Conservation (phyloP, 352 stramenopile genomes). For the Pythium dissimile region DNA sequence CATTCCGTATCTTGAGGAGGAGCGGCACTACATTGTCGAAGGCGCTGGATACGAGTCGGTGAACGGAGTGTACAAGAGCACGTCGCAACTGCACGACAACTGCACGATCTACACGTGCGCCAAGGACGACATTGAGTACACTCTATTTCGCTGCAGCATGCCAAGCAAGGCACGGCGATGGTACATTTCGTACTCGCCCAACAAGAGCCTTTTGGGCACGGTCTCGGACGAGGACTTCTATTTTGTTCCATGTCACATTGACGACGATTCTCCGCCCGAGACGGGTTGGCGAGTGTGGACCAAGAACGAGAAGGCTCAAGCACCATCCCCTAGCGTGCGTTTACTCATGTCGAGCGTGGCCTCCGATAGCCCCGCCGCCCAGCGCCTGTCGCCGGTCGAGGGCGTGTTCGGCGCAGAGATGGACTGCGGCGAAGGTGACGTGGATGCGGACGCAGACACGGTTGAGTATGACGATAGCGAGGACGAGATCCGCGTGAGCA, state of each 20-base stretch:
- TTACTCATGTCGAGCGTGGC: constrained; percentile 60
- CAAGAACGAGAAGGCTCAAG: constrained; percentile 79
- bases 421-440: constrained; percentile 25
- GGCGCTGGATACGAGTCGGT: constrained; percentile 87
- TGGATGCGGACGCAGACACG: constrained; percentile 76
- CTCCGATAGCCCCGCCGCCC: constrained; percentile 9
- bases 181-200: constrained; percentile 97
- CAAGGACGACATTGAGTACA: constrained; percentile 83
- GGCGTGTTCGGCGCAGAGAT: constrained; percentile 27
- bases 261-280: constrained; percentile 73
- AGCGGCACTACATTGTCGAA: constrained; percentile 86
- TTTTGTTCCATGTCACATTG: constrained; percentile 77
- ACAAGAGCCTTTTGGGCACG: constrained; percentile 82
- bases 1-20: constrained; percentile 68
- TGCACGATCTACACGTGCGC: constrained; percentile 66
- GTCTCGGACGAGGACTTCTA: constrained; percentile 88
- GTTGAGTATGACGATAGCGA: constrained; percentile 89
- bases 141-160: constrained; percentile 97
- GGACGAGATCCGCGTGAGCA: constrained; percentile 88
- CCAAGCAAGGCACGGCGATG: constrained; percentile 96
- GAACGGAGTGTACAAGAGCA: constrained; percentile 94
- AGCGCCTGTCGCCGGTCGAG: constrained; percentile 4
- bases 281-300: constrained; percentile 84
- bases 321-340: constrained; percentile 59
- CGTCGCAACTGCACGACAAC: constrained; percentile 65